Evolutionary conservation across 2,329 filamentous ascomycete species (phyloP), one percentile per base, ranked within the genome.

Genomic region (Dothideomycetes sp.): DNA sequence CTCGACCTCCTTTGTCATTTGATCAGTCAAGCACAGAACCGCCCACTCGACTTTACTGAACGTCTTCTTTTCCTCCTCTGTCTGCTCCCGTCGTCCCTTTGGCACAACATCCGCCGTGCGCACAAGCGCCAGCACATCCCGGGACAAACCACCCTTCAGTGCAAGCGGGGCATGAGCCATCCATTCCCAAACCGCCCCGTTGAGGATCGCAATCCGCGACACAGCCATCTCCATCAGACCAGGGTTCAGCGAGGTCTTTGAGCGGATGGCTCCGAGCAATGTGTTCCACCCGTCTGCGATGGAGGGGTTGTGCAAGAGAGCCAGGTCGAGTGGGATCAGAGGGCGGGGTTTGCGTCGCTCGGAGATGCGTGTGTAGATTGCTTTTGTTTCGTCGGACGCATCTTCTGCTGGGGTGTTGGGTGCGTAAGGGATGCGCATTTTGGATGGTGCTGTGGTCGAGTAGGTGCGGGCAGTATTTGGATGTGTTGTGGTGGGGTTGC

Each of bases 251-350:
- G 51, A 52, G 3, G 56, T 55, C 39, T 56, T 50, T 27, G 53
- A 52, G 31, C 60, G 54, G 29, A 62, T 60, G 35, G 57, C 56
- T 43, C 78, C 79, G 9, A 84, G 69, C 57, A 84, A 79, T 10
- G 66, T 62, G 64, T 83, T 84, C 78, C 79, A 84, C 38, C 84
- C 84, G 60, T 85, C 79, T 12, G 84, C 83, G 2, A 89, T 73
- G 14, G 77, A 64, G 1, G 82, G 81, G 15, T 79, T 74, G 64
- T 89, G 84, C 10, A 89, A 70, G 1, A 89, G 73, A 2, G 84
- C 69, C 2, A 85, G 73, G 57, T 89, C 84, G n/a, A 89, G 73
- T 0, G 79, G 62, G 44, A 84, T 81, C 15, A 89, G 72, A 4
- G 80, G 79, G 1, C 81, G 76, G 0, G 82, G 81, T 2, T 67